Evolutionary conservation across 768 basidiomycete genomes (phyloP), one percentile per base, ranked within the genome.

Genomic region (Galerina sulciceps): DNA sequence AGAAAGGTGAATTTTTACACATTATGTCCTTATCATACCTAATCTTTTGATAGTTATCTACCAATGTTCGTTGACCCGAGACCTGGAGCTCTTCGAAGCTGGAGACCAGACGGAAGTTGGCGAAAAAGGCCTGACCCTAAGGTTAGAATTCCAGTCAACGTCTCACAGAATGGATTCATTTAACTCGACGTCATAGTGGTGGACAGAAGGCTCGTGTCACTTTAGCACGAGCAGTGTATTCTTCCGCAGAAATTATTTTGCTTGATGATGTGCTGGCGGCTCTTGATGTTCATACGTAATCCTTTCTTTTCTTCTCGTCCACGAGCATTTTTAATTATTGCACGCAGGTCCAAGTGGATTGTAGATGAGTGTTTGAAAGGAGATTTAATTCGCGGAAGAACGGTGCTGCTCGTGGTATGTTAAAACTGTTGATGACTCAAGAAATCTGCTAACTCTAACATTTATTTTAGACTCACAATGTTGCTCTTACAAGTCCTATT

Each of bases 281-380:
- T 3, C 72, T 88, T 6, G 87, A 89, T 55, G 69, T 70, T 38
- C 69, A 70, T 50, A 72, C 67, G 70, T 71, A 51, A 53, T 4
- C 4, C 14, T 18, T 38, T 34, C 20, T 22, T 54, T 35, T 47
- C n/a, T 10, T 38, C 1, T 10, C 18, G 38, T 17, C 10, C 18
- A 4, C 6, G 18, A 36, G 40, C 14, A 34, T 14, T 26, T 18
- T 40, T 54, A 26, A 57, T 11, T 46, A 36, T 86, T 1, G 86
- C 88, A n/a, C 31, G 26, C 63, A 94, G 93, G 0, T 90, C 94
- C 0, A 85, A 89, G 62, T 90, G 92, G 73, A 83, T 99, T 44
- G 89, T 89, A 65, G 78, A 85, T 17, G 79, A 93, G 53, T 95
- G 93, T 65, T 77, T 99, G 18, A 79, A 82, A 61, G 94, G 96